Conservation (phyloP, 1,284 basidiomycete species). For the Heterobasidion irregulare region DNA sequence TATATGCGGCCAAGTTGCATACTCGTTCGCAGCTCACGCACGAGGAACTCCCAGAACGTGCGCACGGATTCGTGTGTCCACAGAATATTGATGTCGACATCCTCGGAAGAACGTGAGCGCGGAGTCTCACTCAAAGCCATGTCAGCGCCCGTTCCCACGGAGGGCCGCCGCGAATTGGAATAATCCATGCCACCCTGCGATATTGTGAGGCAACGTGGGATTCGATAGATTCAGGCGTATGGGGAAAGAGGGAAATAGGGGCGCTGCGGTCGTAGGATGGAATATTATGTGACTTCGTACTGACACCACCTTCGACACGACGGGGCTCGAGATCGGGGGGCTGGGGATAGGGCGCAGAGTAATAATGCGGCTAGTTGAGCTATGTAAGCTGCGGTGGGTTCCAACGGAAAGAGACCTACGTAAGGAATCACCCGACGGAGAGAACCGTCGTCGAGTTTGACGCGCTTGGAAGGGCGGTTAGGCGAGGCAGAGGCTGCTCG, state of each 20-base stretch:
- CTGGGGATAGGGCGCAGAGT: background rate
- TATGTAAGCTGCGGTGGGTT: background rate
- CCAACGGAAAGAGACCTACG: background rate
- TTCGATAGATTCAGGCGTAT: background rate
- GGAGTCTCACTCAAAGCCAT: background rate
- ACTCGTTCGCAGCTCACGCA: background rate
- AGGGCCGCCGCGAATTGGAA: background rate
- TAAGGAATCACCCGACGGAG: background rate
- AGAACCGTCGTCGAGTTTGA: background rate
- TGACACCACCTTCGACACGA: too few relatives aligned
- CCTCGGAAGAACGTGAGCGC: background rate
- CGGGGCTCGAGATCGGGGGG: background rate
- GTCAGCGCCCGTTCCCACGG: background rate
- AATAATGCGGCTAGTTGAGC: background rate
- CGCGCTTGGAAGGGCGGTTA: background rate
- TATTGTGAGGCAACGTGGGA: background rate
- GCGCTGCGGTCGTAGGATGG: background rate
- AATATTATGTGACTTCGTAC: background rate
- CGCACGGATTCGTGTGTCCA: background rate
- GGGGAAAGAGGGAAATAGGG: background rate
- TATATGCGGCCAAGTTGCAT: background rate
- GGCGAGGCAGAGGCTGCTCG: background rate
- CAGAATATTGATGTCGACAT: background rate
- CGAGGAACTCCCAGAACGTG: background rate
- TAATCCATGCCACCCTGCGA: background rate